phyloP scores from a whole-genome alignment of 75 land plant genomes.

The Picea glauca region DNA sequence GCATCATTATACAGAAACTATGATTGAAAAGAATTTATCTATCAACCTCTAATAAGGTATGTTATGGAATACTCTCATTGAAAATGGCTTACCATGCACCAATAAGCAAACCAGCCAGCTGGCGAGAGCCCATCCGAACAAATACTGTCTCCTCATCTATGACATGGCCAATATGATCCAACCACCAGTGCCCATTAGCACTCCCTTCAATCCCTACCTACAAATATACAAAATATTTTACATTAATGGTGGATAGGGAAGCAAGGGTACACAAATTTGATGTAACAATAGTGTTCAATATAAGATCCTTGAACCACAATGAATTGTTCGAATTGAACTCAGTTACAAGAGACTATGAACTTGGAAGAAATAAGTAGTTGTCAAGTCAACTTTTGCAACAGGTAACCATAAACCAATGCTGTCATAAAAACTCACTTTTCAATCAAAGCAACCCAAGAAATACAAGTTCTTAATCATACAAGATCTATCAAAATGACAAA shows the following conservation, averaged over 20 bases:
- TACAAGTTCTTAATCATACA: too few relatives aligned
- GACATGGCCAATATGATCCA: constrained; percentile 65
- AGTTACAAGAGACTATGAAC: neutral
- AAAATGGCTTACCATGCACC: constrained; percentile 64
- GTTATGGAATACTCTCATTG: neutral
- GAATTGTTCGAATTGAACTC: neutral
- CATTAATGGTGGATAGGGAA: neutral
- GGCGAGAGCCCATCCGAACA: constrained; percentile 80
- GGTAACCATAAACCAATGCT: neutral
- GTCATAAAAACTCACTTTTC: neutral
- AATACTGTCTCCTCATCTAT: constrained; percentile 66
- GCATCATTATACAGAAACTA: neutral
- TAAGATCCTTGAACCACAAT: neutral
- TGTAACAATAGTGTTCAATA: neutral
- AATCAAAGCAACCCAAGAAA: neutral
- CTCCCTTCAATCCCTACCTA: constrained; percentile 94
- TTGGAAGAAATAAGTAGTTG: neutral
- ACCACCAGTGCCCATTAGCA: constrained; percentile 92
- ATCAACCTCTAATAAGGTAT: neutral
- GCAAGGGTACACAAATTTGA: neutral
- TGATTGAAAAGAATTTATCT: neutral
- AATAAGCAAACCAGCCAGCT: constrained; percentile 89
- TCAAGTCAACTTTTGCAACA: neutral
- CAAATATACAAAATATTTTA: constrained; percentile 6
- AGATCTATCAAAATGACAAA: neutral